A percentile compares a stretch with the other conserved stretches of the same genome.
These are phyloP conservation scores for Pichia paraexigua DNA, from an alignment of 805 yeast genomes.

Conservation along the genomic window DNA sequence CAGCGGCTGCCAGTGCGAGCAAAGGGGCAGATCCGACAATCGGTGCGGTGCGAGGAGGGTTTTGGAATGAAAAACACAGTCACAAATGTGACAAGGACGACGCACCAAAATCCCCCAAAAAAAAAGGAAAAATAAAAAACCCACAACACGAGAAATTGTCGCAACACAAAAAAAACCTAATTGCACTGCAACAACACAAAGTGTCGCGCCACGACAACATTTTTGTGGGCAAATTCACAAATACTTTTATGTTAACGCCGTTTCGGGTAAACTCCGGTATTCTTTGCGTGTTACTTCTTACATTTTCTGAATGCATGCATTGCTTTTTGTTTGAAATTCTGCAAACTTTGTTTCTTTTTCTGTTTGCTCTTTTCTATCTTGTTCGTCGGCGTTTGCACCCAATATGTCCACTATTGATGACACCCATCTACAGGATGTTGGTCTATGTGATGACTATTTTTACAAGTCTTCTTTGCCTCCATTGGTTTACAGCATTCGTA, in stretches of 20 bases:
- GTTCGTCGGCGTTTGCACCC: background rate
- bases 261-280: background rate
- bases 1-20: background rate
- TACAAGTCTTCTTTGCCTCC: conserved; percentile 54
- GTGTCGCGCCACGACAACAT: too few relatives aligned
- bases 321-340: too few relatives aligned
- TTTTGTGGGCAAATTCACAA: too few relatives aligned
- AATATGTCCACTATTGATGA: background rate
- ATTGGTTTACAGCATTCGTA: conserved; percentile 46
- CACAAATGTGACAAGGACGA: background rate
- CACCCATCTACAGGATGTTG: conserved; percentile 48
- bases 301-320: too few relatives aligned
- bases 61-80: background rate
- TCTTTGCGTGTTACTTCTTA: too few relatives aligned
- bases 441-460: conserved; percentile 59
- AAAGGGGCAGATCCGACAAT: background rate
- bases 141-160: background rate
- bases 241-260: background rate
- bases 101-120: too few relatives aligned
- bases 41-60: background rate
- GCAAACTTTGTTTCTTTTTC: background rate
- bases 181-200: too few relatives aligned
- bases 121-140: too few relatives aligned
- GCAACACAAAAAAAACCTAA: too few relatives aligned
- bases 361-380: background rate